Base-by-base conservation (phyloP, 768 basidiomycete genomes). In the Boletellus emodensis region DNA sequence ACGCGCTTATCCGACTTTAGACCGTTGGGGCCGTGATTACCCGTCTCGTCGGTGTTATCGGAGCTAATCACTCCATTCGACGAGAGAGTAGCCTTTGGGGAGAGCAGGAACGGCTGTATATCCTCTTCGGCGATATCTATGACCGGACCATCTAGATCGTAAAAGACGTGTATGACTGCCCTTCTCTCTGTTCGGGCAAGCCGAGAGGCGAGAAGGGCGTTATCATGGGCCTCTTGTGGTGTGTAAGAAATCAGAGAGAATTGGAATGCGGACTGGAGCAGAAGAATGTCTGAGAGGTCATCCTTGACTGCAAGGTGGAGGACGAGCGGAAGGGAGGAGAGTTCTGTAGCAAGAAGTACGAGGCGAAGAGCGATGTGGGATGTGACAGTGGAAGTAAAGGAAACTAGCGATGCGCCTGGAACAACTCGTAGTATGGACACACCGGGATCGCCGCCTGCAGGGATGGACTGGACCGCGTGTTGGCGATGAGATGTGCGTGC, bases 111-210 rank as follows among this genome's bases (percentile, higher is more conserved):
- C 0, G 78, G 72, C 26, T 74, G 73, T 8, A 89, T 72, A 35
- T 79, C 70, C 24, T 82, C 82, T 53, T 83, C 83, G 9, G 77
- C 58, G 13, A 88, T 70, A 56, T 85, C 78, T 17, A 75, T 69
- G 11, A 80, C 62, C 6, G 63, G 55, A 24, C 76, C 72, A 18
- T 71, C 64, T 2, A 62, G 69, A 8, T 73, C 62, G 59, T 87
- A 83, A 69, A 93, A 96, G 13, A 79, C 83, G 64, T 97, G 95
- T 22, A 96, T 74, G n/a, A 95, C 90, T 6, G 85, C 84, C 58
- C 81, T 86, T 48, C 75, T 74, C 59, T 87, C 82, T 7, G 76
- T 66, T 34, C 77, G 77, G 0, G 95, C 90, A 44, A 97, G 71
- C 38, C 85, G 81, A 44, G 90, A 84, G 13, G 92, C 91, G 15